A percentile compares a stretch with the other conserved stretches of the same genome.
These are phyloP conservation scores for Tribonema minus DNA, from an alignment of 108 stramenopile species.

Conservation along the genomic window DNA sequence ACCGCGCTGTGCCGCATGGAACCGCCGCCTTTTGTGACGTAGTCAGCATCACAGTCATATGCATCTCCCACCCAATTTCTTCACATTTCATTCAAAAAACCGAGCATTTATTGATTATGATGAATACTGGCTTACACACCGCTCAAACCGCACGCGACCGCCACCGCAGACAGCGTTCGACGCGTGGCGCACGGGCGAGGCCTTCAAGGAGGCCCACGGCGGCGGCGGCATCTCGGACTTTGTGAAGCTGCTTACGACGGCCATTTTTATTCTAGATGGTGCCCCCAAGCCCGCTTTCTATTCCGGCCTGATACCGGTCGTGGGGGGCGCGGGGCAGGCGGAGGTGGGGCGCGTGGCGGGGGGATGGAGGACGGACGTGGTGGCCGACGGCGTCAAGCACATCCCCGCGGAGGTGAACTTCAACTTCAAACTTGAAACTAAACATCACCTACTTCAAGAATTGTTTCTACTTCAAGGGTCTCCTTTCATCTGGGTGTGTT, in stretches of 20 bases:
- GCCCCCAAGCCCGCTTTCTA: constrained; percentile 23
- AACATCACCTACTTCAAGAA: no score
- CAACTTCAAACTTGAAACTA: no score
- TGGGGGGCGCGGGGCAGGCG: background rate
- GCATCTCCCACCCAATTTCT: no score
- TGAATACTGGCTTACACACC: no score
- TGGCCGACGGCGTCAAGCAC: background rate
- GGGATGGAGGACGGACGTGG: constrained; percentile 3
- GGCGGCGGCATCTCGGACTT: constrained; percentile 21
- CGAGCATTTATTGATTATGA: no score
- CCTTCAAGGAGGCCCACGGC: constrained; percentile 31
- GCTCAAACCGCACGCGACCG: no score
- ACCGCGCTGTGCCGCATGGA: no score
- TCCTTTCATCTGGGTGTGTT: background rate
- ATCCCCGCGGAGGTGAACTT: constrained; percentile 6
- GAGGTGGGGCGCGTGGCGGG: background rate
- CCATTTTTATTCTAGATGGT: constrained; percentile 12
- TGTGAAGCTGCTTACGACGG: constrained; percentile 1
- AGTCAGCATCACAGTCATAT: no score
- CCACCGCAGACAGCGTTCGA: constrained; percentile 1
- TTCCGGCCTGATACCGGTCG: background rate
- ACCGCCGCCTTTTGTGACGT: no score
- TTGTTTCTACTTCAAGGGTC: background rate
- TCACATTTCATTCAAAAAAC: no score
- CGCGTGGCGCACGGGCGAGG: constrained; percentile 14